Conservation (phyloP, 805 yeast genomes). For the Scheffersomyces lignosus region DNA sequence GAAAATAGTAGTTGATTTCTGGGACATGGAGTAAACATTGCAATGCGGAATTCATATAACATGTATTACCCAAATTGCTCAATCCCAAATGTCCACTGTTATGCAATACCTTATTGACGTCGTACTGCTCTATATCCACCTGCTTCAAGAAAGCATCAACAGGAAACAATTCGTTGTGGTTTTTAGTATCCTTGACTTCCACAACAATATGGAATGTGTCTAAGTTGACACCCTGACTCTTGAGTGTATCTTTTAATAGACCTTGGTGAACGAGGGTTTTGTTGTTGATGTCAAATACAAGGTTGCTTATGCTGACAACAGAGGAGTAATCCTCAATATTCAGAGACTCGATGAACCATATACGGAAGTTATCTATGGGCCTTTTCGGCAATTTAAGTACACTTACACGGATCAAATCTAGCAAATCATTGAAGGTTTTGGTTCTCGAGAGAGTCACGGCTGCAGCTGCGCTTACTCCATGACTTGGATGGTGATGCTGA, state of each 20-base stretch:
- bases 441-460: constrained; percentile 30
- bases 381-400: constrained; percentile 18
- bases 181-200: constrained; percentile 21
- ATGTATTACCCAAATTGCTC: constrained; percentile 81
- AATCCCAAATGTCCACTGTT: constrained; percentile 54
- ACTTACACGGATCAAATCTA: constrained; percentile 23
- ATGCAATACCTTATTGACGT: constrained; percentile 10
- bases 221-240: constrained; percentile 28
- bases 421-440: constrained; percentile 32
- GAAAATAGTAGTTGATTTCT: constrained; percentile 74
- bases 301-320: constrained; percentile 22
- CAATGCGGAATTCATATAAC: constrained; percentile 93
- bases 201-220: constrained; percentile 28
- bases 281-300: constrained; percentile 28
- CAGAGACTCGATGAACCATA: constrained; percentile 37
- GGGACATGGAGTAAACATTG: constrained; percentile 89
- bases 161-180: constrained; percentile 4
- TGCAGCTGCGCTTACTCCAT: constrained; percentile 2
- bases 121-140: constrained; percentile 11
- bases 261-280: constrained; percentile 28
- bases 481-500: constrained; percentile 1
- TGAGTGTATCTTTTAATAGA: constrained; percentile 23
- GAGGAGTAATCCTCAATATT: constrained; percentile 21
- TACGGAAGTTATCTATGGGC: constrained; percentile 21
- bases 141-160: constrained; percentile 4